These are phyloP conservation scores for Globisporangium camurandrum DNA, from an alignment of 352 stramenopile genomes.

Conservation along the genomic window DNA sequence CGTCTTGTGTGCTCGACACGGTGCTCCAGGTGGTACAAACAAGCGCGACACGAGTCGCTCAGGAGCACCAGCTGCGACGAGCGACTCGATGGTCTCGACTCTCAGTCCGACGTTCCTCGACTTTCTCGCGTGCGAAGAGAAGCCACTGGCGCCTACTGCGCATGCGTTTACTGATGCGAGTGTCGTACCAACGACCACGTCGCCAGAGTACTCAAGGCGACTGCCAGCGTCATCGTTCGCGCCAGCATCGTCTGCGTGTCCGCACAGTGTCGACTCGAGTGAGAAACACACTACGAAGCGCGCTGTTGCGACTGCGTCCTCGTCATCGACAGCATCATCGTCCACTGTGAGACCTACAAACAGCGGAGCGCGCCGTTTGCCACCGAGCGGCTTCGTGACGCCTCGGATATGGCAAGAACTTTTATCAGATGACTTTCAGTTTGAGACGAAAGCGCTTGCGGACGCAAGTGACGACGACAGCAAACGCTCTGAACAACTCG, in stretches of 20 bases:
- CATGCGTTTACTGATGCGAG: conserved; percentile 4
- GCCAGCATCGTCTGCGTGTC: not conserved
- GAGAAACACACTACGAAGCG: conserved; percentile 13
- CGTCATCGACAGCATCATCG: conserved; percentile 3
- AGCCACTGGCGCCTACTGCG: conserved; percentile 19
- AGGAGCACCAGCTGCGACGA: conserved; percentile 16
- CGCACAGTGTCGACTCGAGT: too few relatives aligned
- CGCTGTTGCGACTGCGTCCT: not conserved
- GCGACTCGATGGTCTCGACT: conserved; percentile 22
- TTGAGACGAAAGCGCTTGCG: conserved; percentile 24
- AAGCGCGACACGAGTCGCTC: too few relatives aligned
- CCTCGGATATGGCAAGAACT: conserved; percentile 67
- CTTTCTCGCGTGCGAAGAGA: conserved; percentile 62
- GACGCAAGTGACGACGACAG: not conserved
- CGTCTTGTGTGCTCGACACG: not conserved
- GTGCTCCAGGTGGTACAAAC: not conserved
- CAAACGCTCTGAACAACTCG: too few relatives aligned
- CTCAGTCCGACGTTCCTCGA: conserved; percentile 77
- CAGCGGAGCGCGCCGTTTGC: conserved; percentile 10
- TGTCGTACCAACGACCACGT: too few relatives aligned
- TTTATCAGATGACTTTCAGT: conserved; percentile 65
- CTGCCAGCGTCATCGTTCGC: not conserved
- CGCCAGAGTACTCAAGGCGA: conserved; percentile 6
- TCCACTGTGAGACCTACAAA: too few relatives aligned
- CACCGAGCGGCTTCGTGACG: conserved; percentile 14